Percentiles rank a stretch among this genome's conserved stretches.
phyloP scores from a whole-genome alignment of 2,329 filamentous ascomycete species.

The Botrytis hyacinthi region DNA sequence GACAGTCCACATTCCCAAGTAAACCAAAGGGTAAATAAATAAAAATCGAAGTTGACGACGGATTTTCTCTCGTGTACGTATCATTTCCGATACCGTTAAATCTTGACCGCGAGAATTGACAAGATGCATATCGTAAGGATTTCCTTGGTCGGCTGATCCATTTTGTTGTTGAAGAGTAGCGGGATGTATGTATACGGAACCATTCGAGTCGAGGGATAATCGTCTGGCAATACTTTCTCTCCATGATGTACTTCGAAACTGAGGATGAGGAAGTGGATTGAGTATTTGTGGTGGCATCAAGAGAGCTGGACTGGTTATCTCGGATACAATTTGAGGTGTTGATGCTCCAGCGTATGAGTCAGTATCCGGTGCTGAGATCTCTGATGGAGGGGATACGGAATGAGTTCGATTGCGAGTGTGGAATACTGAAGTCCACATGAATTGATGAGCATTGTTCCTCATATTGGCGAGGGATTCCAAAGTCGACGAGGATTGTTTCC shows the following conservation, averaged over 20 bases:
- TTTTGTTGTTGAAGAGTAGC: conserved; percentile 28
- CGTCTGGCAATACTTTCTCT: conserved; percentile 28
- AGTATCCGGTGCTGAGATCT: conserved; percentile 25
- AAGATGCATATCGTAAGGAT: conserved; percentile 31
- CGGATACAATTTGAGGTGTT: conserved; percentile 27
- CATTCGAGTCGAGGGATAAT: conserved; percentile 25
- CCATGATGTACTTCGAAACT: conserved; percentile 28
- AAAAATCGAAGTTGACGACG: conserved; percentile 67
- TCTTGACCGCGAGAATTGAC: conserved; percentile 34
- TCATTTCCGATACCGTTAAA: conserved; percentile 39
- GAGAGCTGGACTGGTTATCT: conserved; percentile 14
- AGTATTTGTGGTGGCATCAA: not conserved
- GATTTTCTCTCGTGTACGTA: conserved; percentile 52
- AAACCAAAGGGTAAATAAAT: conserved; percentile 74
- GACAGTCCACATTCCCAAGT: conserved; percentile 69
- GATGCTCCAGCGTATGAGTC: conserved; percentile 29
- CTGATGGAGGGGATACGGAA: conserved; percentile 26
- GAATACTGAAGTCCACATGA: conserved; percentile 35
- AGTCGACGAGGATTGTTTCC: conserved; percentile 28
- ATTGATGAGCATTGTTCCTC: conserved; percentile 30
- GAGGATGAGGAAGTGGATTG: not conserved
- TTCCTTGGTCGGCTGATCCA: conserved; percentile 15
- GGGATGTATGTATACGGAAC: conserved; percentile 23
- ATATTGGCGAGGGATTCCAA: conserved; percentile 24
- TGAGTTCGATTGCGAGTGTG: conserved; percentile 23